Evolutionary conservation across 768 basidiomycete genomes (phyloP).

Genomic region (Tricholomella constricta): DNA sequence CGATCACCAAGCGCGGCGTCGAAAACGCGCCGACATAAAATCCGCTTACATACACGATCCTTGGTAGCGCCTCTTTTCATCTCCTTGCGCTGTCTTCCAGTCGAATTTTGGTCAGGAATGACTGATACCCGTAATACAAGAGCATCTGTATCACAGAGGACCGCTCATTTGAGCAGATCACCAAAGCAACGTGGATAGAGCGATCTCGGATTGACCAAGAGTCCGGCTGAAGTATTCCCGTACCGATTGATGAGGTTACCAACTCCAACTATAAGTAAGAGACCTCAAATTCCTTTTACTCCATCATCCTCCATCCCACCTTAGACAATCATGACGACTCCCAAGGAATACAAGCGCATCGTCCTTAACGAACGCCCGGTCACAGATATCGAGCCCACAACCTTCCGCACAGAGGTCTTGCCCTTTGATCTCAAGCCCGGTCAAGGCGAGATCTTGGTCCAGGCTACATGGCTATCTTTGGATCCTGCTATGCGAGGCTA

Average conservation of each 20-base stretch:
- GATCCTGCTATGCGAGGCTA: slow-evolving; percentile 92
- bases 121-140: too few relatives aligned
- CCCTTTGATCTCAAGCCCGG: slow-evolving; percentile 58
- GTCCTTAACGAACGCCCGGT: slow-evolving; percentile 77
- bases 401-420: slow-evolving; percentile 65
- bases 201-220: too few relatives aligned
- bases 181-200: too few relatives aligned
- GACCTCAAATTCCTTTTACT: neutral
- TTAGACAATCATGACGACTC: slow-evolving; percentile 8
- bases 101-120: neutral
- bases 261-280: neutral
- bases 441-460: slow-evolving; percentile 63
- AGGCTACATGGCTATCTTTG: slow-evolving; percentile 75
- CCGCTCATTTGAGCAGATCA: too few relatives aligned
- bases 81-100: too few relatives aligned
- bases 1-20: too few relatives aligned
- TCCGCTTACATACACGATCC: too few relatives aligned
- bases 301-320: neutral
- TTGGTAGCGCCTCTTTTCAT: too few relatives aligned
- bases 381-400: slow-evolving; percentile 66
- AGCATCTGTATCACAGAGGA: too few relatives aligned
- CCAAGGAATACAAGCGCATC: slow-evolving; percentile 57
- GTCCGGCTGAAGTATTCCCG: slow-evolving; percentile 5
- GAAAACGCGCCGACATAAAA: too few relatives aligned
- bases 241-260: neutral